Evolutionary conservation across 2,329 filamentous ascomycete genomes (phyloP).

Genomic region (Aspergillus persii): DNA sequence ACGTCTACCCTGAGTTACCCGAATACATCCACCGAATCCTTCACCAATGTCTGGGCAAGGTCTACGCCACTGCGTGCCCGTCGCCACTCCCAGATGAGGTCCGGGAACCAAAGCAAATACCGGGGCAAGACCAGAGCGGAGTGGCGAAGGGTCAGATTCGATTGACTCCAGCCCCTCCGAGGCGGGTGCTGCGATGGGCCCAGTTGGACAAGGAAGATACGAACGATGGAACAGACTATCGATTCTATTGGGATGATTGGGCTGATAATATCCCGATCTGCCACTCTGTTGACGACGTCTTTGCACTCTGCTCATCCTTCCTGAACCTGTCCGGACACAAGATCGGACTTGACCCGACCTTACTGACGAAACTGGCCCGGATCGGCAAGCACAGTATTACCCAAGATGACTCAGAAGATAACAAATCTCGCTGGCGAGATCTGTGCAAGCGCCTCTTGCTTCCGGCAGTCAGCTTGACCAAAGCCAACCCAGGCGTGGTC

Average conservation of each 20-base stretch:
- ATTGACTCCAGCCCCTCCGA: constrained; percentile 57
- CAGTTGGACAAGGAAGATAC: constrained; percentile 74
- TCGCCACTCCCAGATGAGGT: constrained; percentile 41
- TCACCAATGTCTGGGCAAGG: constrained; percentile 74
- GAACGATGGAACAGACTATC: constrained; percentile 72
- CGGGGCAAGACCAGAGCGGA: constrained; percentile 63
- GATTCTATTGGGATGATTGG: constrained; percentile 98
- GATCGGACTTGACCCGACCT: constrained; percentile 76
- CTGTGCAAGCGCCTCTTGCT: constrained; percentile 81
- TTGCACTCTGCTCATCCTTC: constrained; percentile 79
- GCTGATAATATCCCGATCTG: constrained; percentile 88
- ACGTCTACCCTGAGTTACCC: constrained; percentile 77
- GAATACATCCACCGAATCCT: constrained; percentile 82
- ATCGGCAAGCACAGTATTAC: constrained; percentile 76
- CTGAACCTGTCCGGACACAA: constrained; percentile 83
- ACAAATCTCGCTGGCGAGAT: constrained; percentile 77
- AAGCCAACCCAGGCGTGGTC: constrained; percentile 77
- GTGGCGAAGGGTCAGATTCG: constrained; percentile 68
- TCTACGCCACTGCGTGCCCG: constrained; percentile 59
- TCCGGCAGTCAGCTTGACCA: constrained; percentile 81
- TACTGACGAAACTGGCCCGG: constrained; percentile 78
- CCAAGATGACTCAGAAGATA: constrained; percentile 67
- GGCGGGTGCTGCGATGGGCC: constrained; percentile 76
- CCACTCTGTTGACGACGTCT: constrained; percentile 85
- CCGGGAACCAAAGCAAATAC: constrained; percentile 50